These are phyloP conservation scores for Corymbia calophylla DNA, from an alignment of 441 rosid species.

Conservation along the genomic window DNA sequence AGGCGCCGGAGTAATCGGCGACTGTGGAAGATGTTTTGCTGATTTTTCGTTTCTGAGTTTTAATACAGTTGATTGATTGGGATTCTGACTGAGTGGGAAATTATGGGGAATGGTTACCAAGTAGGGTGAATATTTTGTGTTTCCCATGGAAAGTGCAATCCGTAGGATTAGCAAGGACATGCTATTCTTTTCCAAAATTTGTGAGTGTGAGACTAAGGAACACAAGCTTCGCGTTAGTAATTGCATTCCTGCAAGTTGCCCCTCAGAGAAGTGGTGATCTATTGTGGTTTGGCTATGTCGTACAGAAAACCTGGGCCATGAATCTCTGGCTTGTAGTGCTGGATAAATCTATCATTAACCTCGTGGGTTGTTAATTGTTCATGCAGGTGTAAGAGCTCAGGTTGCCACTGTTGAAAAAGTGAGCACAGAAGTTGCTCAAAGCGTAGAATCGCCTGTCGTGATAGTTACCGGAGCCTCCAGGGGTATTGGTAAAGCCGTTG, in stretches of 20 bases:
- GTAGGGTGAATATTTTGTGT: not conserved
- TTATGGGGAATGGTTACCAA: not conserved
- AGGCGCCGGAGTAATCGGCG: fast-evolving
- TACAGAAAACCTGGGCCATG: not conserved
- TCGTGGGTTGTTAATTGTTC: not conserved
- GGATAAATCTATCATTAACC: not conserved
- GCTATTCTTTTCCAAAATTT: not conserved
- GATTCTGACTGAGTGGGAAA: not conserved
- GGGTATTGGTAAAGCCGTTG: constrained; percentile 93
- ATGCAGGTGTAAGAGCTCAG: constrained; percentile 53
- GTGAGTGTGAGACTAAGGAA: not conserved
- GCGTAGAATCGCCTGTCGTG: constrained; percentile 73
- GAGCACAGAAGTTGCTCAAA: constrained; percentile 24
- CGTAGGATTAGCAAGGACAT: not conserved
- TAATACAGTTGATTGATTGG: not conserved
- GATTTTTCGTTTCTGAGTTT: not conserved
- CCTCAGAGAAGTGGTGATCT: not conserved
- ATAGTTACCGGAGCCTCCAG: constrained; percentile 93
- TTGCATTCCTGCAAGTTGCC: not conserved
- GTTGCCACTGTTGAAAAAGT: constrained; percentile 44
- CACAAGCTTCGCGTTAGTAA: not conserved
- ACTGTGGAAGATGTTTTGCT: not conserved
- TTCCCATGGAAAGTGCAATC: not conserved
- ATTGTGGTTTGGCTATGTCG: not conserved
- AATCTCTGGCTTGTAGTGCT: not conserved